Base-by-base conservation (phyloP, 139 green algal genomes). In the Penium margaritaceum region DNA sequence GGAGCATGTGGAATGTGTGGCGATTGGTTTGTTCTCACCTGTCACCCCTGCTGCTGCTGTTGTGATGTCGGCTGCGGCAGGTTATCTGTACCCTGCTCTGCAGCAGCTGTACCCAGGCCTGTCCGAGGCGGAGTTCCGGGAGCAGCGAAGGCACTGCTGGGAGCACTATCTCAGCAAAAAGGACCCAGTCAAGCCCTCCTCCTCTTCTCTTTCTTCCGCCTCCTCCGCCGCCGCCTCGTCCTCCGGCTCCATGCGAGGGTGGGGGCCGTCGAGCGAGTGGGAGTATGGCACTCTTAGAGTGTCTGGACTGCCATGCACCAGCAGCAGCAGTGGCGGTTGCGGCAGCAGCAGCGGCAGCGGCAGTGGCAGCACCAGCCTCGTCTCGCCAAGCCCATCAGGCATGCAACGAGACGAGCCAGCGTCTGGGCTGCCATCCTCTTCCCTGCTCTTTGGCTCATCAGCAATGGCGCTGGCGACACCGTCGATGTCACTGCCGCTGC, bases 151-250 rank as follows among this genome's bases (percentile, higher is more conserved):
- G 32, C 5, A 58, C 4, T 71, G 54, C 14, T 5, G 34, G 19
- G 41, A 70, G 55, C 70, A 41, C 15, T 77, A 70, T 33, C 21
- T 35, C 15, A 32, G 33, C 2, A 64, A 1, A 64, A 39, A 24
- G 47, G 47, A 55, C 9, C 3, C 44, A 35, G 47, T 14, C 53
- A 61, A 19, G 63, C 32, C 47, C 14, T 34, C 58, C 30, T 71
- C 63, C 47, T 71, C 44, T 21, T 54, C 47, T 2, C 27, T 21
- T 33, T 41, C 32, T 27, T 62, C 30, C 17, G 32, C 47, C 63
- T 71, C 32, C 63, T 41, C 63, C 36, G 39, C 47, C 63, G 55
- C 63, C 63, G 30, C 47, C 35, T 71, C 63, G 17, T 53, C 47
- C 35, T 71, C 63, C 35, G 30, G 15, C 33, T 71, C 17, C 34